Evolutionary conservation across 106 monocot genomes (phyloP), one percentile per base, ranked within the genome.

Genomic region (Dendrobium catenatum): DNA sequence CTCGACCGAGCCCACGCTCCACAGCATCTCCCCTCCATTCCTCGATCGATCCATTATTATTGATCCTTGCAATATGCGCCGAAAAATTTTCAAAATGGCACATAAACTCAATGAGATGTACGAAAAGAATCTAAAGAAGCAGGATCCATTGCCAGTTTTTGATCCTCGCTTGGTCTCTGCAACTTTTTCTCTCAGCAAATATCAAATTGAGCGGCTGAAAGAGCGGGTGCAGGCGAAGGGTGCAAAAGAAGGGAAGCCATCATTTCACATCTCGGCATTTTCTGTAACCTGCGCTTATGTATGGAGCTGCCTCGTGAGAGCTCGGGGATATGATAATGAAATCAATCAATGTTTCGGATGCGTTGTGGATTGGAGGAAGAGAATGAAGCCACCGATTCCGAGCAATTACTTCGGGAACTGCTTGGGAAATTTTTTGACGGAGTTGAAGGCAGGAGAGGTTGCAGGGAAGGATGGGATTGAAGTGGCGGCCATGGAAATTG

Each of bases 361-460:
- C 68, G 41, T 75, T 1, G 77, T 59, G 9, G 79, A 88, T 59
- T 77, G 43, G 78, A 76, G 86, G 26, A 18, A 3, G 19, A 66
- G 83, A 55, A 43, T 88, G 83, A 3, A 37, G 3, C 88, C 88
- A 19, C 83, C 77, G 16, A 1, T 88, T 10, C 83, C 86, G 0
- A 51, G 22, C 6, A 55, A 18, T 26, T 88, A 88, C 80, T 81
- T 88, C 22, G 88, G 88, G 13, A 88, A 86, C 68, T 88, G 85
- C 37, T 8, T 88, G 26, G 74, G 83, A 9, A 10, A 9, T 9
- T 47, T 55, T 51, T 51, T 48, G 7, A 78, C 75, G 18, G 64
- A 58, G 66, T 72, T 78, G 37, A 59, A 55, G 10, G 77, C 33
- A 1, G 55, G 66, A 1, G 78, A 86, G 1, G 4, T 88, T 0